phyloP scores from a whole-genome alignment of 169 alveolate species.

The Cryptosporidium ubiquitum region DNA sequence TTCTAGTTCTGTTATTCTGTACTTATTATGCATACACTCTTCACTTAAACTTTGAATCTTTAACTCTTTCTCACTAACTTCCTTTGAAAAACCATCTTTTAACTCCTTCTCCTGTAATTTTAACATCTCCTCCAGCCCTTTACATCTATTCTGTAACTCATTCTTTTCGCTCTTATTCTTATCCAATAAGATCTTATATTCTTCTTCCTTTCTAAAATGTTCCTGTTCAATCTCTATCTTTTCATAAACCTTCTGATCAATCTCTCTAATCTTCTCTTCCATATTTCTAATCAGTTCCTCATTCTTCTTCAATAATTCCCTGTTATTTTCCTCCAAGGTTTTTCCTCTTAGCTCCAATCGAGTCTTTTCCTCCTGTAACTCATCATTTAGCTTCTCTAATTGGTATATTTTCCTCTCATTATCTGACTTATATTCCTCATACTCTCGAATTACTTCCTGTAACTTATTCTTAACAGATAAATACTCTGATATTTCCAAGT shows the following conservation, averaged over 20 bases:
- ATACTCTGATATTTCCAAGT: slow-evolving; percentile 46
- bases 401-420: slow-evolving; percentile 16
- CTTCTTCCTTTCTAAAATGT: not conserved
- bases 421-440: slow-evolving; percentile 37
- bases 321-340: slow-evolving; percentile 13
- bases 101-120: slow-evolving; percentile 16
- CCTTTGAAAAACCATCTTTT: not conserved
- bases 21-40: slow-evolving; percentile 58
- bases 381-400: slow-evolving; percentile 29
- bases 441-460: slow-evolving; percentile 9
- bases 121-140: not conserved
- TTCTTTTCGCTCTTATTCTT: not conserved
- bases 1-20: slow-evolving; percentile 51
- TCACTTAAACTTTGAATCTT: slow-evolving; percentile 36
- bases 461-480: slow-evolving; percentile 11
- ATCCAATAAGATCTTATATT: not conserved
- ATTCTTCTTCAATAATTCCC: slow-evolving; percentile 1
- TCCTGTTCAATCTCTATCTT: slow-evolving; percentile 8
- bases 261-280: slow-evolving; percentile 1
- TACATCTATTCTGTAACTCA: not conserved
- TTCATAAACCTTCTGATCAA: slow-evolving; percentile 16
- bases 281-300: slow-evolving; percentile 23
- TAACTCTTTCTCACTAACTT: slow-evolving; percentile 17
- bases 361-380: slow-evolving; percentile 22
- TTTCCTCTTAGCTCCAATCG: slow-evolving; percentile 16